A percentile compares a stretch with the other conserved stretches of the same genome.
phyloP scores from a whole-genome alignment of 169 alveolate species.

The Perkinsus chesapeaki region DNA sequence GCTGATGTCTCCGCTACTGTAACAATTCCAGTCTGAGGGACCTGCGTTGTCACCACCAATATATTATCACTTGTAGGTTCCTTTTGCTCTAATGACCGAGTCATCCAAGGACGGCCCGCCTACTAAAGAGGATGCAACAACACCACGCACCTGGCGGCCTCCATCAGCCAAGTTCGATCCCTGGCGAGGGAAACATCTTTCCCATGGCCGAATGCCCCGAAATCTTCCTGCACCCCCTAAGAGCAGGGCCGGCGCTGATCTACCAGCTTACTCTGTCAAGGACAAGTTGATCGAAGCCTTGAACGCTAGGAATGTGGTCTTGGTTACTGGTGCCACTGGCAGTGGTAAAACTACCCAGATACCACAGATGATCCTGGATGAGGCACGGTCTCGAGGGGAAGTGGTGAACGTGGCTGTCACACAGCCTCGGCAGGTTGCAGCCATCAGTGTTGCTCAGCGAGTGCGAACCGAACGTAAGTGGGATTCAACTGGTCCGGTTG shows the following conservation, averaged over 20 bases:
- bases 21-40: no score
- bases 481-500: neutral
- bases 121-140: no score
- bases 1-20: no score
- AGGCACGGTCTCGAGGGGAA: neutral
- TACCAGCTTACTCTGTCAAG: constrained; percentile 83
- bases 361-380: constrained; percentile 36
- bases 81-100: no score
- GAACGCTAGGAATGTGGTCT: constrained; percentile 57
- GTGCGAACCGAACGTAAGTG: constrained; percentile 1
- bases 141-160: neutral
- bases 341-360: constrained; percentile 83
- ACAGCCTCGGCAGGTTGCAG: constrained; percentile 17
- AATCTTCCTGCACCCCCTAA: neutral
- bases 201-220: neutral
- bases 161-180: neutral
- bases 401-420: constrained; percentile 4
- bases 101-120: no score
- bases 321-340: constrained; percentile 77
- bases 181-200: neutral
- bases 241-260: constrained; percentile 32
- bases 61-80: no score
- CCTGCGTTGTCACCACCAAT: no score
- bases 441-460: constrained; percentile 12
- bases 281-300: constrained; percentile 77